Percentiles rank a stretch among this genome's conserved stretches.
Evolutionary conservation across 495 filamentous ascomycete species (phyloP).

Genomic region (Penicillium alfredii): DNA sequence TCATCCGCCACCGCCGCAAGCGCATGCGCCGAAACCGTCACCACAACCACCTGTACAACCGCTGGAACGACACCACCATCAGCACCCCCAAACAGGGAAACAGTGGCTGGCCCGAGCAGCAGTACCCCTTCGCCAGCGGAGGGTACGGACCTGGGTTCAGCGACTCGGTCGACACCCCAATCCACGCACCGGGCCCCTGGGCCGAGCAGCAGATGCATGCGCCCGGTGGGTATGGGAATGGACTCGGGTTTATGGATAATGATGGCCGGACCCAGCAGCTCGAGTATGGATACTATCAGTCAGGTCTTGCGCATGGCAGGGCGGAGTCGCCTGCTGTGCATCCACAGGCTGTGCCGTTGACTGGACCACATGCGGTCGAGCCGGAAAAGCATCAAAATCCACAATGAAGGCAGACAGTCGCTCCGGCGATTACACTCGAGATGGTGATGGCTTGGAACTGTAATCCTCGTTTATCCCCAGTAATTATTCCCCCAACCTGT

Average conservation of each 20-base stretch:
- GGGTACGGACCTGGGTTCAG: too few species aligned
- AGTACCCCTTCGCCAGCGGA: constrained; percentile 6
- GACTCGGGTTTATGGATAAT: constrained; percentile 25
- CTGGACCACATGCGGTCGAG: neutral
- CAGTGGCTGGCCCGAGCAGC: constrained; percentile 14
- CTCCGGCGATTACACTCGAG: too few species aligned
- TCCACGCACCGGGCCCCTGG: neutral
- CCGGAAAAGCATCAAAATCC: neutral
- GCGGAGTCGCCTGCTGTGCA: constrained; percentile 6
- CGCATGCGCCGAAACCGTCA: constrained; percentile 17
- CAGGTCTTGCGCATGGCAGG: constrained; percentile 1
- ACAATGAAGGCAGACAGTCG: too few species aligned
- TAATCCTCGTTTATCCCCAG: too few species aligned
- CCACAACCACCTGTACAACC: constrained; percentile 20
- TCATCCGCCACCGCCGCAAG: constrained; percentile 34
- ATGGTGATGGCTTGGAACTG: too few species aligned
- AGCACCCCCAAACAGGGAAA: constrained; percentile 15
- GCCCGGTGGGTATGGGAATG: constrained; percentile 10
- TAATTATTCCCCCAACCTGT: too few species aligned
- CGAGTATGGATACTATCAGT: constrained; percentile 5
- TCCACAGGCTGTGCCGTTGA: constrained; percentile 2
- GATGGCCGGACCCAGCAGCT: constrained; percentile 19
- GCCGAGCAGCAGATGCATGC: neutral
- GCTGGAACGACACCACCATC: constrained; percentile 26
- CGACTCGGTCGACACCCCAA: too few species aligned